These are phyloP conservation scores for Candida saitoana DNA, from an alignment of 805 yeast genomes.

Conservation along the genomic window DNA sequence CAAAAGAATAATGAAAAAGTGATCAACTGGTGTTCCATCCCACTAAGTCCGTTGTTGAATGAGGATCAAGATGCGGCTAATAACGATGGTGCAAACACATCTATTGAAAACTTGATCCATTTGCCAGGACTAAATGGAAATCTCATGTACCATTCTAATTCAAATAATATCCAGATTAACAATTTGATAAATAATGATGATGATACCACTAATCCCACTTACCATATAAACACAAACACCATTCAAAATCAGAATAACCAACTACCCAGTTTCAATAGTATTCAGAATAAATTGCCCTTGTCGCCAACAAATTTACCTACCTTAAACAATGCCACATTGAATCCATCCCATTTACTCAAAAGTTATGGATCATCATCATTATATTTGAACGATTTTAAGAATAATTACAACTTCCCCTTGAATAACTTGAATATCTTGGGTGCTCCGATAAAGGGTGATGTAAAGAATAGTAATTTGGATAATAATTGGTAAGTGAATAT, in stretches of 20 bases:
- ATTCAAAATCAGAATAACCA: conserved; percentile 29
- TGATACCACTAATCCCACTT: conserved; percentile 1
- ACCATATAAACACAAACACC: conserved; percentile 8
- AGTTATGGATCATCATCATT: conserved; percentile 6
- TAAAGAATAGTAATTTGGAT: background rate
- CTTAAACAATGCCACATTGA: conserved; percentile 14
- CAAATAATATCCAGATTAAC: background rate
- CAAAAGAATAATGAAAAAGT: conserved; percentile 1
- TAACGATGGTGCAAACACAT: background rate
- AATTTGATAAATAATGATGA: background rate
- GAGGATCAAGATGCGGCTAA: conserved; percentile 6
- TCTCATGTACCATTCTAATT: background rate
- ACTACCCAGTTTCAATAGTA: conserved; percentile 33
- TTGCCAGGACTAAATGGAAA: conserved; percentile 12
- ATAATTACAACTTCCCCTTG: conserved; percentile 2
- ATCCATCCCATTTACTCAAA: conserved; percentile 24
- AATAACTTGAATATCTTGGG: conserved; percentile 2
- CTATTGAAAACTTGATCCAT: conserved; percentile 13
- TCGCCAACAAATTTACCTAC: conserved; percentile 20
- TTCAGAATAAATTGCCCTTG: conserved; percentile 29
- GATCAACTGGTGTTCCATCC: conserved; percentile 6
- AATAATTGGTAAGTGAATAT: conserved; percentile 1
- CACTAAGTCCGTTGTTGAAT: conserved; percentile 10
- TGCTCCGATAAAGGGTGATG: conserved; percentile 1
- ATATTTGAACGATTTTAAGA: conserved; percentile 4